Base-by-base conservation (phyloP, 148 eudicot species). In the Fagopyrum tataricum region DNA sequence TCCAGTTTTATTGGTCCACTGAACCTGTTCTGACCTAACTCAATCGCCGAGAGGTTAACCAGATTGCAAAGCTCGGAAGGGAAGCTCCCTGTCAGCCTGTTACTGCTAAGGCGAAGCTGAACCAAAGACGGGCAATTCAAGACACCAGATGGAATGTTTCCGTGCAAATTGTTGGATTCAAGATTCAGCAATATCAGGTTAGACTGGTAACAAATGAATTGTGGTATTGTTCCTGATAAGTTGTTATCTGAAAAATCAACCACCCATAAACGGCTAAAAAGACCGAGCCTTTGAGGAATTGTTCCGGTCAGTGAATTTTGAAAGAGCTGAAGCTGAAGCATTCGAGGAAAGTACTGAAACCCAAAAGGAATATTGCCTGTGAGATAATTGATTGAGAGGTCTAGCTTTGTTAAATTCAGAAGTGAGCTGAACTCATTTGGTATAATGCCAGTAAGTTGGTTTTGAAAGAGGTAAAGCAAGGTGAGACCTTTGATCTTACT, bases 201-300 rank as follows among this genome's bases (percentile, higher is more conserved):
- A 69, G 92, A 82, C 73, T 86, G 77, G 23, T 81, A 70, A 46
- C 99, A 91, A 10, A 92, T 73, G 81, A 82, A 52, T 62, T 90
- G 85, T 41, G 99, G 97, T 71, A 91, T 90, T 76, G 77, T 80
- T 55, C 99, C 97, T 0, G 92, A 85, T 47, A 95, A 79, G 43
- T 71, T n/a, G 77, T 91, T 95, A 42, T 82, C 82, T 7, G 97
- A 90, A 76, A 95, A 90, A 80, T 95, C 99, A 73, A 86, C 94
- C 10, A 91, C 97, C 97, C 97, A 91, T 20, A 95, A 85, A 11
- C 71, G 77, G 75, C 90, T 95, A 72, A 85, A 79, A 64, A 79
- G 64, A 64, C 99, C 97, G 24, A 95, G 90, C 48, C 81, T 77
- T 64, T 59, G 90, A 75, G 99, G 99, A 72, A 95, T 91, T 55